Evolutionary conservation across 2,329 filamentous ascomycete genomes (phyloP), one percentile per base, ranked within the genome.

Genomic region (Clonostachys rhizophaga): DNA sequence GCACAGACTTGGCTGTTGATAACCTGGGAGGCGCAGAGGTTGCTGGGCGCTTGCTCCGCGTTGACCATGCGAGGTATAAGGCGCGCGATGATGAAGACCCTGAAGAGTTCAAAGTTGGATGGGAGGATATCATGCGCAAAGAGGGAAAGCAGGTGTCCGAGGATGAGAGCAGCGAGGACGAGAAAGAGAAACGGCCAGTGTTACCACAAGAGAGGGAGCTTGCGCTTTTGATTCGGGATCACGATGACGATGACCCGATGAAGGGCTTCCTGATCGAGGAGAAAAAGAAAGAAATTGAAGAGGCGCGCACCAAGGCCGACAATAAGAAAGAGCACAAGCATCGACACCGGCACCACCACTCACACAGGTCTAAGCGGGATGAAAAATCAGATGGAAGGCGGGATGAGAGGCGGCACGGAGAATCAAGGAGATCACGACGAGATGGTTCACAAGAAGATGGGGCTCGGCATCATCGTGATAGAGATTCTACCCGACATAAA

Each of bases 201-300:
- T 66, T 96, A 11, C 86, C 83, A 50, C 91, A 96, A 61, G 91
- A 97, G 69, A 72, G 74, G 47, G 91, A 97, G 62, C 68, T 97
- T 44, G 81, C 82, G 44, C 77, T 83, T 41, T 65, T 97, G 47
- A 82, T 95, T 45, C 72, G 79, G 46, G 84, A 92, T 14, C 87
- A 95, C 53, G 94, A 97, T 54, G 91, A 96, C 20, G 92, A 97
- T 51, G 94, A 99, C 64, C 94, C 94, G 0, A 99, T 99, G 94
- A 96, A 96, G 68, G 83, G 82, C 36, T 96, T 89, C 58, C 63
- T 97, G 53, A 83, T 96, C 45, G 81, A 92, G 53, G 87, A 95
- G 68, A 96, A 97, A 77, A 91, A 88, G 67, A 89, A 90, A 62
- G 89, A 96, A 63, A 80, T 96, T 12, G 83, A 87, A 47, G 78